phyloP scores from a whole-genome alignment of 495 filamentous ascomycete genomes.

The Penicillium lagena region DNA sequence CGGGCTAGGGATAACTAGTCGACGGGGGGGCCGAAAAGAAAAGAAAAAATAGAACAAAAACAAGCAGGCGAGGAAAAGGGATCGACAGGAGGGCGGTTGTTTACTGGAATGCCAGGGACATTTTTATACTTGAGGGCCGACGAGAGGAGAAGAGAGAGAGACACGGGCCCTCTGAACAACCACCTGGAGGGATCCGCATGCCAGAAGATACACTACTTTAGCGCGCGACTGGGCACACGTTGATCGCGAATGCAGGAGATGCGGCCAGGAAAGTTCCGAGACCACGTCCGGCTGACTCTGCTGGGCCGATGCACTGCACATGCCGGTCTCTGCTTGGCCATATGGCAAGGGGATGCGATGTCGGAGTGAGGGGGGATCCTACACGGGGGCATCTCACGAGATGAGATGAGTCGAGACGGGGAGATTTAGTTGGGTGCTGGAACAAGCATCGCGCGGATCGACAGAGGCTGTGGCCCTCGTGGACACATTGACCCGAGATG shows the following conservation, averaged over 20 bases:
- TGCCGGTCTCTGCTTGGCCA: constrained; percentile 3
- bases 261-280: constrained; percentile 6
- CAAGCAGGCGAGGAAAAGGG: constrained; percentile 3
- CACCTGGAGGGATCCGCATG: constrained; percentile 14
- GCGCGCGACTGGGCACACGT: too few species aligned
- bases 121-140: constrained; percentile 23
- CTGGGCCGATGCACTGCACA: too few species aligned
- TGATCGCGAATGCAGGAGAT: background rate
- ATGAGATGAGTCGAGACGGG: background rate
- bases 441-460: too few species aligned
- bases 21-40: constrained; percentile 1
- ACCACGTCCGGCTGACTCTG: constrained; percentile 15
- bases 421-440: background rate
- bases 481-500: too few species aligned
- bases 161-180: background rate
- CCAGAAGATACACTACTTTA: constrained; percentile 10
- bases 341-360: constrained; percentile 5
- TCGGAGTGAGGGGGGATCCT: constrained; percentile 2
- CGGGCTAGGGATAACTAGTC: too few species aligned
- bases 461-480: too few species aligned
- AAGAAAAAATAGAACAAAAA: constrained; percentile 8
- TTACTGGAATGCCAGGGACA: constrained; percentile 27
- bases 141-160: background rate
- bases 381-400: background rate
- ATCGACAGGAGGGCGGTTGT: constrained; percentile 16